Evolutionary conservation across 78 protist species (phyloP).

Genomic region (Cavenderia fasciculata): DNA sequence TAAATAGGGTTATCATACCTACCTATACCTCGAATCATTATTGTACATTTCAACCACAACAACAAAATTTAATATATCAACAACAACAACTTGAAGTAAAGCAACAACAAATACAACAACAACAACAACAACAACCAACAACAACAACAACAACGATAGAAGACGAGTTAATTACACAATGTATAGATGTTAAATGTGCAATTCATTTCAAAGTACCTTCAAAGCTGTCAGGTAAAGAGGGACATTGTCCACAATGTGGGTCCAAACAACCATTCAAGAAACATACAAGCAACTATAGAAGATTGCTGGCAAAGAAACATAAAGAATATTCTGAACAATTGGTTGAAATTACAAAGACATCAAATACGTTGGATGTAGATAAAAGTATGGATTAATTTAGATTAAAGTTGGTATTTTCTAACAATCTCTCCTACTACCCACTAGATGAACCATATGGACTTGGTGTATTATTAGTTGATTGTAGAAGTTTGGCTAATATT

Average conservation of each 20-base stretch:
- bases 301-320: conserved; percentile 10
- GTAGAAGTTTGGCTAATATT: conserved; percentile 55
- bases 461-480: conserved; percentile 46
- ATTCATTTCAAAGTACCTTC: conserved; percentile 19
- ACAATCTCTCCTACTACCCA: neutral
- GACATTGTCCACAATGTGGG: conserved; percentile 48
- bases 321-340: conserved; percentile 4
- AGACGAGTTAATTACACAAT: conserved; percentile 16
- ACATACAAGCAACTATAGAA: conserved; percentile 33
- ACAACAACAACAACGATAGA: neutral
- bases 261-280: neutral
- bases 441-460: conserved; percentile 29
- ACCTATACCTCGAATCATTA: too few relatives aligned
- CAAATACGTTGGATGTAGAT: conserved; percentile 1
- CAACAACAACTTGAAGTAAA: too few relatives aligned
- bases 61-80: too few relatives aligned
- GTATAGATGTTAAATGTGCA: conserved; percentile 16
- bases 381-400: neutral
- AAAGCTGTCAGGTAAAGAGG: conserved; percentile 34
- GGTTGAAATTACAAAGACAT: neutral
- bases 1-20: too few relatives aligned
- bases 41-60: too few relatives aligned
- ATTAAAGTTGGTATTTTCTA: neutral
- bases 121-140: neutral
- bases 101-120: neutral